Conservation (phyloP, 2,329 filamentous ascomycete species). For the Aspergillus quadrilineatus region DNA sequence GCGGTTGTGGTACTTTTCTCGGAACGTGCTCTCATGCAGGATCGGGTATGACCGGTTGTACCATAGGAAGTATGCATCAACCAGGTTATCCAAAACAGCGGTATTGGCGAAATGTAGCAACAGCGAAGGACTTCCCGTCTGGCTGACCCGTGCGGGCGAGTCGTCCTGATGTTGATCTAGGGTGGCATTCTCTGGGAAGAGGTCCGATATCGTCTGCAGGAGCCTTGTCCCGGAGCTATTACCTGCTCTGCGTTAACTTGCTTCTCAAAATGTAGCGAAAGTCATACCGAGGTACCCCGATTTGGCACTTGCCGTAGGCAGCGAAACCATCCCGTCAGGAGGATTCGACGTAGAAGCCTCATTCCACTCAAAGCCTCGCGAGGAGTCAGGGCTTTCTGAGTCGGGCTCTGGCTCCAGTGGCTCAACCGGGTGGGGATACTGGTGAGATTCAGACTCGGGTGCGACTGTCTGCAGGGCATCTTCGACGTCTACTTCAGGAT, state of each 20-base stretch:
- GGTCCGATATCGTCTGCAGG: conserved; percentile 15
- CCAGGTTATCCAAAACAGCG: conserved; percentile 15
- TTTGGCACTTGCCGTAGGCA: conserved; percentile 7
- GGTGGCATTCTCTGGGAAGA: conserved; percentile 9
- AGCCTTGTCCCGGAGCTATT: conserved; percentile 18
- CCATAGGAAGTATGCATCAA: conserved; percentile 28
- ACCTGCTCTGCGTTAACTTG: conserved; percentile 4
- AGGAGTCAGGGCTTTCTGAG: neutral
- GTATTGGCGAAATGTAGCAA: conserved; percentile 7
- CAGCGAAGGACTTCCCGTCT: conserved; percentile 1
- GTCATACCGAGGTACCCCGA: conserved; percentile 19
- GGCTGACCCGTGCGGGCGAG: neutral
- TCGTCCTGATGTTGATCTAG: neutral
- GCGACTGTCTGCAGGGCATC: conserved; percentile 6
- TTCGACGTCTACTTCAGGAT: conserved; percentile 19
- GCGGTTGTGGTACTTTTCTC: conserved; percentile 17
- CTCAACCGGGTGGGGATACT: neutral
- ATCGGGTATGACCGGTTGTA: conserved; percentile 30
- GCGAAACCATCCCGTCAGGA: conserved; percentile 20
- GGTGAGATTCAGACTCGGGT: neutral
- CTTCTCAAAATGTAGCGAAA: neutral
- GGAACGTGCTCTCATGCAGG: conserved; percentile 29
- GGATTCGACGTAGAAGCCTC: conserved; percentile 12
- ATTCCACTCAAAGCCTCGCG: conserved; percentile 17
- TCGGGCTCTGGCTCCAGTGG: neutral